Conservation (phyloP, 805 yeast genomes). For the Wickerhamomyces ciferrii region DNA sequence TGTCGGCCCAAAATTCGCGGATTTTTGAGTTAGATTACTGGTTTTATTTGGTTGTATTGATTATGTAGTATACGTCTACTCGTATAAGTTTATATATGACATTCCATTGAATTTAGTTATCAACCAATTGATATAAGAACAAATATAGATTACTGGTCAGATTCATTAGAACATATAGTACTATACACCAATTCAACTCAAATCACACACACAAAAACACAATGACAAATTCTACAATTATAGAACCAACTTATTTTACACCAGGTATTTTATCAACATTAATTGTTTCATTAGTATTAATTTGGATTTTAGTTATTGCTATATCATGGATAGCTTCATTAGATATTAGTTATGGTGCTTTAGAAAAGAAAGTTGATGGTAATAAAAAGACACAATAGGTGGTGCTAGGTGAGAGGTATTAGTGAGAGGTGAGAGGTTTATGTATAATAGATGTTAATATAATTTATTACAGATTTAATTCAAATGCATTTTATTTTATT, state of each 20-base stretch:
- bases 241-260: constrained; percentile 50
- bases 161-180: no score
- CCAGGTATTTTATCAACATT: constrained; percentile 78
- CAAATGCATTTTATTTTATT: neutral
- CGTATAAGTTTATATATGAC: no score
- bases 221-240: neutral
- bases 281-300: constrained; percentile 56
- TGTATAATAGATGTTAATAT: neutral
- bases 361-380: constrained; percentile 58
- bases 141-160: no score
- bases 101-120: no score
- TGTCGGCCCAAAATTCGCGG: neutral
- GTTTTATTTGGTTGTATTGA: no score
- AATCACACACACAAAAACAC: neutral
- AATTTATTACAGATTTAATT: neutral
- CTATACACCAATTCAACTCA: no score
- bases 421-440: neutral
- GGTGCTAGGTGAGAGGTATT: neutral
- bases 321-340: constrained; percentile 66
- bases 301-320: constrained; percentile 55
- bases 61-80: no score
- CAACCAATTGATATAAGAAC: no score
- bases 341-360: constrained; percentile 76
- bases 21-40: no score
- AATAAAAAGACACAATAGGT: constrained; percentile 31